Percentiles rank a stretch among this genome's conserved stretches.
Evolutionary conservation across 441 rosid species (phyloP).

Genomic region (Gossypium lobatum): DNA sequence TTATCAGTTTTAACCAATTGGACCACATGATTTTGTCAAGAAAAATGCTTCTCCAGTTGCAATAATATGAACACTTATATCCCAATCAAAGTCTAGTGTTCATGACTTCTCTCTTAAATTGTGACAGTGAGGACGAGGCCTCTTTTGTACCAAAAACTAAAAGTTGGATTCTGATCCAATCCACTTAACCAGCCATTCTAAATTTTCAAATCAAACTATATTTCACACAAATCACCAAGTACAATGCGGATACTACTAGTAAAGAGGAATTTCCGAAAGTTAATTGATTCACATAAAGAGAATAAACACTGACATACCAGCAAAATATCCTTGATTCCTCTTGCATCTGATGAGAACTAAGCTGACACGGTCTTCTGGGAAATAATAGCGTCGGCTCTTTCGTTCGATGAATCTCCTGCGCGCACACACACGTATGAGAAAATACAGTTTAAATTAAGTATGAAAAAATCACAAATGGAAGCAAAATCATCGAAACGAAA

Average conservation of each 20-base stretch:
- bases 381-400: conserved; percentile 63
- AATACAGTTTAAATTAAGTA: conserved; percentile 6
- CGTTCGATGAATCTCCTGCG: conserved; percentile 47
- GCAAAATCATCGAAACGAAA: not conserved
- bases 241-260: not conserved
- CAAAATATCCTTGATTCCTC: conserved; percentile 58
- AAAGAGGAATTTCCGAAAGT: not conserved
- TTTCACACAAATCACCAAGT: not conserved
- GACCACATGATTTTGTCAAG: too few species aligned
- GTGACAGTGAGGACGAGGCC: too few species aligned
- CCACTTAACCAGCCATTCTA: too few species aligned
- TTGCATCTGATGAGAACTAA: conserved; percentile 71
- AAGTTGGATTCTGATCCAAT: too few species aligned
- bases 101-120: too few species aligned
- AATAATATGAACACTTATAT: too few species aligned
- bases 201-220: too few species aligned
- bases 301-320: too few species aligned
- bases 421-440: not conserved
- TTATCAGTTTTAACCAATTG: too few species aligned
- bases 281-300: too few species aligned
- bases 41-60: too few species aligned
- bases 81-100: too few species aligned
- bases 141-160: not conserved
- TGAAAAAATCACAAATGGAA: not conserved
- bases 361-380: conserved; percentile 85